A percentile compares a stretch with the other conserved stretches of the same genome.
These are phyloP conservation scores for Claviceps humidiphila DNA, from an alignment of 2,329 filamentous ascomycete genomes.

Conservation along the genomic window DNA sequence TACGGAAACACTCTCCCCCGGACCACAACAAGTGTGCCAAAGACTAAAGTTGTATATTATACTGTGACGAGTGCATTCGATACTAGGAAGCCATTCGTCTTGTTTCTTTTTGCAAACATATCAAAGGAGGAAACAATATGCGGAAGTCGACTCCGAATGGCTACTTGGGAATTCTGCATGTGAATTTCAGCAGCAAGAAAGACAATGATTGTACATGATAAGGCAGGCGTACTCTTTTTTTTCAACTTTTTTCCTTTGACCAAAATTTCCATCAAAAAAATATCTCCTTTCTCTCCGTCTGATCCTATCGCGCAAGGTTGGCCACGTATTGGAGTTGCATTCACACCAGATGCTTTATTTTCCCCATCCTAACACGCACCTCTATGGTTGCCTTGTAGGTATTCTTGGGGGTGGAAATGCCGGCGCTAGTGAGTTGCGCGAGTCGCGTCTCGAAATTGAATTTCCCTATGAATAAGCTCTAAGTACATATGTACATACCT, in stretches of 20 bases:
- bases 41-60: slow-evolving; percentile 2
- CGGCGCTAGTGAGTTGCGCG: neutral
- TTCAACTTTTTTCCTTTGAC: too few relatives aligned
- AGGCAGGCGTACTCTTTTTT: neutral
- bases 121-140: neutral
- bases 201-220: neutral
- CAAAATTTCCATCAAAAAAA: too few relatives aligned
- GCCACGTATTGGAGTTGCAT: neutral
- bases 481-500: too few relatives aligned
- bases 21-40: neutral
- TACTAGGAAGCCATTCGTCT: neutral
- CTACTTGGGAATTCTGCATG: neutral
- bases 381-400: neutral
- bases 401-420: neutral
- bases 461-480: neutral
- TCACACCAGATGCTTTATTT: neutral
- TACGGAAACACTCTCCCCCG: neutral
- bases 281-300: too few relatives aligned
- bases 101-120: neutral
- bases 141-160: neutral
- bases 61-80: neutral
- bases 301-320: neutral
- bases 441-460: neutral
- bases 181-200: neutral
- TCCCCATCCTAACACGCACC: neutral